Conservation (phyloP, 108 stramenopile genomes). For the Epithemia pelagica region DNA sequence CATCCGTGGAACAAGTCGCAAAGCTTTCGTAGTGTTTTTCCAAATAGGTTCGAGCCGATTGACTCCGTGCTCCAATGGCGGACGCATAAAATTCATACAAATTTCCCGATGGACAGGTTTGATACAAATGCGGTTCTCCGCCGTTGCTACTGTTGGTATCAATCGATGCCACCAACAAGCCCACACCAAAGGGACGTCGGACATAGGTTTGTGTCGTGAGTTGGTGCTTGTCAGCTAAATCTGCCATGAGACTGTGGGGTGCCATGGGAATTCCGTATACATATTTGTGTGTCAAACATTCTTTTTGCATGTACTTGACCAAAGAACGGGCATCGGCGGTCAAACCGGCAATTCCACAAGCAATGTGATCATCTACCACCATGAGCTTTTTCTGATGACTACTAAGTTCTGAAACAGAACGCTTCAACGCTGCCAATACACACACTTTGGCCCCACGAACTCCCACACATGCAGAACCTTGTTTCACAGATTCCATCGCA, state of each 20-base stretch:
- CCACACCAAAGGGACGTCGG: slow-evolving; percentile 96
- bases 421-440: slow-evolving; percentile 94
- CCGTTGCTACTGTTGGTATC: slow-evolving; percentile 52
- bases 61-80: slow-evolving; percentile 94
- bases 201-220: slow-evolving; percentile 98
- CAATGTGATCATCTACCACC: slow-evolving; percentile 97
- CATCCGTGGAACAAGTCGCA: slow-evolving; percentile 51
- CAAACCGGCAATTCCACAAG: slow-evolving; percentile 93
- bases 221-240: slow-evolving; percentile 98
- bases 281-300: slow-evolving; percentile 97
- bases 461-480: slow-evolving; percentile 93
- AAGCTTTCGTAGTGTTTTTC: slow-evolving; percentile 88
- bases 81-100: slow-evolving; percentile 93
- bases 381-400: slow-evolving; percentile 95
- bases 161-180: slow-evolving; percentile 83
- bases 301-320: slow-evolving; percentile 96
- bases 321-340: slow-evolving; percentile 96
- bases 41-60: slow-evolving; percentile 95
- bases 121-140: slow-evolving; percentile 88
- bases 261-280: slow-evolving; percentile 92
- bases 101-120: slow-evolving; percentile 97
- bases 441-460: slow-evolving; percentile 76
- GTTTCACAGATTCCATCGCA: slow-evolving; percentile 99
- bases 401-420: slow-evolving; percentile 91
- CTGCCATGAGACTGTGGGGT: slow-evolving; percentile 83